These are phyloP conservation scores for Phytophthora cajani DNA, from an alignment of 352 stramenopile genomes.

Conservation along the genomic window DNA sequence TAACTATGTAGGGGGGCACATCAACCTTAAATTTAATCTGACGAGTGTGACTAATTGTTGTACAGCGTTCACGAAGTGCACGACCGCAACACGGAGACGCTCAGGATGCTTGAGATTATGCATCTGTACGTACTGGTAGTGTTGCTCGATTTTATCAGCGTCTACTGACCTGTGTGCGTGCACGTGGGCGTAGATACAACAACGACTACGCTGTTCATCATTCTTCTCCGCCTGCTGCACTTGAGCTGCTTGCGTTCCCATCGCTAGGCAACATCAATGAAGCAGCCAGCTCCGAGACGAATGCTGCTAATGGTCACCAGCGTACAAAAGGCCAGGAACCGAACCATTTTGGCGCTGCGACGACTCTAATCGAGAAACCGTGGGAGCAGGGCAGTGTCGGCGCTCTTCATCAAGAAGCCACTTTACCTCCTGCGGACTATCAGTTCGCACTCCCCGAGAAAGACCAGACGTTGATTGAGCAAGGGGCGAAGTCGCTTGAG, in stretches of 20 bases:
- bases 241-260: conserved; percentile 38
- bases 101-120: conserved; percentile 68
- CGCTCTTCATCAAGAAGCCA: conserved; percentile 14
- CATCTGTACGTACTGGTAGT: conserved; percentile 46
- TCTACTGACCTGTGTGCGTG: neutral
- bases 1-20: neutral
- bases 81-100: conserved; percentile 65
- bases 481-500: conserved; percentile 63
- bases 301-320: conserved; percentile 6
- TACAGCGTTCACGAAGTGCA: conserved; percentile 48
- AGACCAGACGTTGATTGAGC: conserved; percentile 56
- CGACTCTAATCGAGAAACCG: conserved; percentile 34
- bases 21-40: neutral
- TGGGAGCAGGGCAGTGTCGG: conserved; percentile 20
- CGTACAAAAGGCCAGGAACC: conserved; percentile 2
- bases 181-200: conserved; percentile 22
- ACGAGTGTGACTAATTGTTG: neutral
- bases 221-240: conserved; percentile 8
- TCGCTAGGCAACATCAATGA: neutral
- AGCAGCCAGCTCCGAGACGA: neutral
- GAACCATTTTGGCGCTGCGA: neutral
- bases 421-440: conserved; percentile 54
- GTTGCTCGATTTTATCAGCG: neutral
- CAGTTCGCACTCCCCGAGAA: conserved; percentile 54
- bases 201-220: conserved; percentile 19